These are phyloP conservation scores for Exophiala xenobiotica DNA, from an alignment of 2,329 filamentous ascomycete species.

Conservation along the genomic window DNA sequence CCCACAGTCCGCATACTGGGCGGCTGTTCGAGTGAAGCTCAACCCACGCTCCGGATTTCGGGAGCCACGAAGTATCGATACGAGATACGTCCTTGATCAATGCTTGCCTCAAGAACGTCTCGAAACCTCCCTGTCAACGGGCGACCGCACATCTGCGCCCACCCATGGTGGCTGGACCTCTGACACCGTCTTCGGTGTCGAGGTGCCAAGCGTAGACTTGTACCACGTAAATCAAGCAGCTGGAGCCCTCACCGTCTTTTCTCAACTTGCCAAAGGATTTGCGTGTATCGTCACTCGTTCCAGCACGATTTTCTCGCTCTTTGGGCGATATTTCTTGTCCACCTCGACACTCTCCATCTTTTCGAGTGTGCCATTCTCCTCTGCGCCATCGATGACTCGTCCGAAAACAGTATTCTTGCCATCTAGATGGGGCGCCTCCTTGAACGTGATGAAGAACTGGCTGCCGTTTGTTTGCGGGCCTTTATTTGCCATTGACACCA, in stretches of 20 bases:
- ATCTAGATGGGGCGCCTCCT: constrained; percentile 62
- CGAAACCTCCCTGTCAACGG: too few species aligned
- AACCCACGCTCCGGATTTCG: too few species aligned
- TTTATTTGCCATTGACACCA: constrained; percentile 61
- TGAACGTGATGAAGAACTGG: constrained; percentile 66
- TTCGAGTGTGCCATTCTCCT: constrained; percentile 55
- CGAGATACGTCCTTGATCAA: too few species aligned
- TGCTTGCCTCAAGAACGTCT: too few species aligned
- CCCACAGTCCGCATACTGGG: too few species aligned
- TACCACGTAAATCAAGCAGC: not conserved
- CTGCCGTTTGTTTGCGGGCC: constrained; percentile 57
- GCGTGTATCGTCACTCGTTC: constrained; percentile 61
- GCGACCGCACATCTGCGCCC: not conserved
- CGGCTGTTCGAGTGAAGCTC: too few species aligned
- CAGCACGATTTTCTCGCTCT: constrained; percentile 55
- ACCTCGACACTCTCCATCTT: constrained; percentile 58
- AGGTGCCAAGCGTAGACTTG: too few species aligned
- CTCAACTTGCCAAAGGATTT: constrained; percentile 61
- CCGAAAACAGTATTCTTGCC: constrained; percentile 68
- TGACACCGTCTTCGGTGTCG: not conserved
- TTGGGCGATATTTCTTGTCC: constrained; percentile 61
- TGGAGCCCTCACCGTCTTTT: constrained; percentile 26
- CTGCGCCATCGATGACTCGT: constrained; percentile 50
- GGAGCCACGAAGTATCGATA: too few species aligned
- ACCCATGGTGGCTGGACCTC: not conserved